Evolutionary conservation across 2,329 filamentous ascomycete genomes (phyloP), one percentile per base, ranked within the genome.

Genomic region (Verticillium nonalfalfae): DNA sequence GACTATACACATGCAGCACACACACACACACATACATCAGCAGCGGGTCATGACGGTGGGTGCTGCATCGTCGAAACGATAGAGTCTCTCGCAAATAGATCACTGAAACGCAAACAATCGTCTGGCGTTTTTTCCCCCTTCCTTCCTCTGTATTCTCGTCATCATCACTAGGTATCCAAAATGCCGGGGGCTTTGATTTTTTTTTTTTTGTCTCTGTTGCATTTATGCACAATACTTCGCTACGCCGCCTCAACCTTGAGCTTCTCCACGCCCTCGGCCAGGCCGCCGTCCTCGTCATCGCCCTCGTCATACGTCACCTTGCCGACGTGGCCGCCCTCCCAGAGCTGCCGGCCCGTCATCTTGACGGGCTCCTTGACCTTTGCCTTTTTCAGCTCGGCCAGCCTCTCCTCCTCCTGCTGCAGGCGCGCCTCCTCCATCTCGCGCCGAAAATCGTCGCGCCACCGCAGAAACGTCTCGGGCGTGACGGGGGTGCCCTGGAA

Each of bases 401-500:
- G 80, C 65, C 90, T 85, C 68, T 94, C 90, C 66, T 94, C 91
- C 73, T 90, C 89, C 68, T 88, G 84, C 67, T 77, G 82, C 67
- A 78, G 75, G 67, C 87, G 85, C 71, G 83, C 78, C 70, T 95
- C 93, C 71, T 89, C 88, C 85, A 94, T 88, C 79, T 98, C 95
- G 71, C 82, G 79, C 64, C 86, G 73, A 72, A 98, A 99, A 10
- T 75, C 84, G 45, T 88, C 87, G 60, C 91, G 83, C 95, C 95
- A 99, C 67, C 84, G 85, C 67, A 90, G 72, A 71, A 98, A 99
- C 0, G 87, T 88, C 78, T 97, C 92, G 26, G 86, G 82, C n/a
- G 88, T 98, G 21, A 99, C 95, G 36, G 87, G 82, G 39, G 91
- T 91, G 62, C 95, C 95, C 73, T 96, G 90, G 75, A 99, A 99